Percentiles rank a stretch among this genome's conserved stretches.
Evolutionary conservation across 768 basidiomycete species (phyloP).

Genomic region (Termitomyces titanicus): DNA sequence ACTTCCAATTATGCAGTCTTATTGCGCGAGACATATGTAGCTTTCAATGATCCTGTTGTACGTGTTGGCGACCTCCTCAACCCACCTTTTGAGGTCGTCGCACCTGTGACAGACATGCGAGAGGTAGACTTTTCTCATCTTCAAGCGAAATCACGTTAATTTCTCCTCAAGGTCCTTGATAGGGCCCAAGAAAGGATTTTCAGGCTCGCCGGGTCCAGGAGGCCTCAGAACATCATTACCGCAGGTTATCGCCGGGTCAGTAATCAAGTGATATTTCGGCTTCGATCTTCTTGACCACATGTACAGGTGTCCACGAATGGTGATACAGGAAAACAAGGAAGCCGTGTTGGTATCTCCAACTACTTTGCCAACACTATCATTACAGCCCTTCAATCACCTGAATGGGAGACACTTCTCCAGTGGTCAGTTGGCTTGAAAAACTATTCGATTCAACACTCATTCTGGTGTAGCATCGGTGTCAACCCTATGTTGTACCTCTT

Average conservation of each 20-base stretch:
- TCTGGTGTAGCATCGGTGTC: constrained; percentile 61
- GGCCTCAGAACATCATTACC: constrained; percentile 57
- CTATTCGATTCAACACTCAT: background rate
- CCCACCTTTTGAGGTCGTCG: constrained; percentile 24
- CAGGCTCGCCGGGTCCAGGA: constrained; percentile 21
- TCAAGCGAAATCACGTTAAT: background rate
- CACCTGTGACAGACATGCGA: constrained; percentile 47
- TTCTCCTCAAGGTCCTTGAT: constrained; percentile 49
- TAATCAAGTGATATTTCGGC: background rate
- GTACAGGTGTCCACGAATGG: constrained; percentile 29
- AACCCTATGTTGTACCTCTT: constrained; percentile 78
- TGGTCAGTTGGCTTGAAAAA: constrained; percentile 38
- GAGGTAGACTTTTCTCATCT: constrained; percentile 33
- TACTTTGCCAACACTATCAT: constrained; percentile 73
- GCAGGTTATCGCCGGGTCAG: constrained; percentile 61
- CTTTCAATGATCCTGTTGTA: constrained; percentile 21
- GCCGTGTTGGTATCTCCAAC: constrained; percentile 47
- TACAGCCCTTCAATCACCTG: constrained; percentile 56
- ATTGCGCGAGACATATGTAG: constrained; percentile 46
- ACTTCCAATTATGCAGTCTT: constrained; percentile 28
- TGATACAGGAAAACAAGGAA: constrained; percentile 36
- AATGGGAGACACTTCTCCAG: constrained; percentile 64
- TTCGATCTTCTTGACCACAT: background rate
- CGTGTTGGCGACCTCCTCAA: constrained; percentile 3
- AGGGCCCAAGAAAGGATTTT: constrained; percentile 57